phyloP scores from a whole-genome alignment of 2,329 filamentous ascomycete genomes.

The Coniochaeta sp. region DNA sequence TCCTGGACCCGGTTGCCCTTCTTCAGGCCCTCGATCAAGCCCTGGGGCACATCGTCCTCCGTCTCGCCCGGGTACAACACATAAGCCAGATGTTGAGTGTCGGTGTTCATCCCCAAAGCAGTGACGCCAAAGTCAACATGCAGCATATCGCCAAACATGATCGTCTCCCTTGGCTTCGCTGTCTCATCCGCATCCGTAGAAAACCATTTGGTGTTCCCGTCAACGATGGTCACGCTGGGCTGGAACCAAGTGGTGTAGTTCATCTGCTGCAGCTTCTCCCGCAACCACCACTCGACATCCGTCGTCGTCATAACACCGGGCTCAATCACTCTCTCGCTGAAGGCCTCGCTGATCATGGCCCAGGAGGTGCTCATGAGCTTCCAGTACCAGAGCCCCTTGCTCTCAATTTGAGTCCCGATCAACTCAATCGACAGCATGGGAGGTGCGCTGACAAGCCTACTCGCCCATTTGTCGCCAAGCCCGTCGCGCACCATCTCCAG shows the following conservation, averaged over 20 bases:
- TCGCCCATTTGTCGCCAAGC: constrained; percentile 30
- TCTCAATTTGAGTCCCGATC: constrained; percentile 34
- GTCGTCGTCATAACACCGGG: constrained; percentile 35
- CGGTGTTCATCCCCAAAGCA: constrained; percentile 39
- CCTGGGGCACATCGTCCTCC: constrained; percentile 31
- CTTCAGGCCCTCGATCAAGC: constrained; percentile 32
- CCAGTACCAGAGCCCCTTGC: constrained; percentile 33
- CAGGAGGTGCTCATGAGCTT: constrained; percentile 42
- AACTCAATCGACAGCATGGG: constrained; percentile 39
- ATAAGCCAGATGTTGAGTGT: constrained; percentile 44
- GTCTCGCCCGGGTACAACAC: constrained; percentile 37
- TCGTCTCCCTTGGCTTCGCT: constrained; percentile 14
- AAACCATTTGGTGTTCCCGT: constrained; percentile 11
- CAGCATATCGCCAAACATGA: constrained; percentile 37
- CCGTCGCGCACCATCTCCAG: constrained; percentile 24
- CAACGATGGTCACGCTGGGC: constrained; percentile 35
- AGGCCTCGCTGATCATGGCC: constrained; percentile 39
- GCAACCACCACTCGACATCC: constrained; percentile 46
- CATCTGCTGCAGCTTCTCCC: constrained; percentile 37
- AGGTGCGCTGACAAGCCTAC: constrained; percentile 28
- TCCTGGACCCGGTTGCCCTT: constrained; percentile 42
- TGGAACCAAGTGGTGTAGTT: constrained; percentile 49
- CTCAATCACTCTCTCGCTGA: constrained; percentile 33
- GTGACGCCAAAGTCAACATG: constrained; percentile 43
- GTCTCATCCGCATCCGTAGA: constrained; percentile 10